Conservation (phyloP, 225 moss, liverwort and hornwort species). For the Takakia lepidozioides region DNA sequence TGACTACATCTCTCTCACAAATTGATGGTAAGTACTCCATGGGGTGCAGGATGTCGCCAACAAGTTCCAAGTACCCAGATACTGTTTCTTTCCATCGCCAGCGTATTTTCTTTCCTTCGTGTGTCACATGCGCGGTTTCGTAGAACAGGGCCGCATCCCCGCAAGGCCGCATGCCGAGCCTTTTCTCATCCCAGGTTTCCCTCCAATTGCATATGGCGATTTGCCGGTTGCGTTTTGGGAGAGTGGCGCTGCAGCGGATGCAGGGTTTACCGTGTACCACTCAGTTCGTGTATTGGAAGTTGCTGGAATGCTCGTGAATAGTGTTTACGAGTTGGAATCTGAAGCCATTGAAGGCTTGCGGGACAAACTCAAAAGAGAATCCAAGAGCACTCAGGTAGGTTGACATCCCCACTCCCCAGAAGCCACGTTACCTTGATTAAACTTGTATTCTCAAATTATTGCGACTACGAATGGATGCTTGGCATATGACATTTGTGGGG, state of each 20-base stretch:
- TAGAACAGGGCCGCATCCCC: conserved; percentile 21
- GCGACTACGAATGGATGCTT: not conserved
- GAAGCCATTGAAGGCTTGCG: conserved; percentile 13
- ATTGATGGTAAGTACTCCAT: too few species aligned
- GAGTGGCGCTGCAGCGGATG: not conserved
- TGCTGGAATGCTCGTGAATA: conserved; percentile 41
- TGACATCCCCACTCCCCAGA: not conserved
- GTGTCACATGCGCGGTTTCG: conserved; percentile 29
- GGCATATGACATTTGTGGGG: not conserved
- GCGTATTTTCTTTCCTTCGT: conserved; percentile 11
- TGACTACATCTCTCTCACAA: too few species aligned
- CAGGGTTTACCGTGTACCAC: conserved; percentile 23
- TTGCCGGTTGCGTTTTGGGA: conserved; percentile 31
- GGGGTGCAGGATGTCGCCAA: too few species aligned
- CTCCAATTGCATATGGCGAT: conserved; percentile 21
- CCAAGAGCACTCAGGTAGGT: conserved; percentile 5
- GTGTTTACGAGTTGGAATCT: conserved; percentile 26
- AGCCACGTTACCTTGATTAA: not conserved
- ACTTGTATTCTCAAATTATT: not conserved
- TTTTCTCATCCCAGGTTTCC: conserved; percentile 26
- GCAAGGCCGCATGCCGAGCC: not conserved
- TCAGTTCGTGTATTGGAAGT: conserved; percentile 16
- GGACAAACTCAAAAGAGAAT: not conserved
- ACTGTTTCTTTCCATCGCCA: too few species aligned
- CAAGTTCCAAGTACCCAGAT: too few species aligned